phyloP scores from a whole-genome alignment of 768 basidiomycete species.

The Termitomyces sp. region DNA sequence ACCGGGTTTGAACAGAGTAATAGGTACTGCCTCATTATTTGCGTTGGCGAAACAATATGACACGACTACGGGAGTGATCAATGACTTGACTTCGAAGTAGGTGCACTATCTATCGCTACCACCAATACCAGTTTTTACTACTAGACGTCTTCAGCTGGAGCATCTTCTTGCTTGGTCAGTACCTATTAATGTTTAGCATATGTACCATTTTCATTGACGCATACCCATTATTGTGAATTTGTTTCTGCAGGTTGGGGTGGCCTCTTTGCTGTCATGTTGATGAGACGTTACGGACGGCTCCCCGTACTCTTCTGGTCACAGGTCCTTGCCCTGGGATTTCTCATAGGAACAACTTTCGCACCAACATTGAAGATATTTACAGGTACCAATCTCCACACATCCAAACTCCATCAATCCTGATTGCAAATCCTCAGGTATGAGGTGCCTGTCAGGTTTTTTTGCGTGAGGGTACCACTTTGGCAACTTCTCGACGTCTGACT shows the following conservation, averaged over 20 bases:
- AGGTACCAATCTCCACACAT: conserved; percentile 22
- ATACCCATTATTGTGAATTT: neutral
- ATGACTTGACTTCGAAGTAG: conserved; percentile 57
- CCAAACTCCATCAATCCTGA: neutral
- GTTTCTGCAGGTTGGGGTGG: conserved; percentile 59
- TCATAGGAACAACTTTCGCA: conserved; percentile 52
- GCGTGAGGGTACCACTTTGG: conserved; percentile 27
- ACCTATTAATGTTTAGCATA: neutral
- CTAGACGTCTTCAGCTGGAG: conserved; percentile 44
- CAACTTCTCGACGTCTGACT: neutral
- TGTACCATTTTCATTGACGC: neutral
- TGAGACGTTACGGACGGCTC: conserved; percentile 60
- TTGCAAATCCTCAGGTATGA: conserved; percentile 36
- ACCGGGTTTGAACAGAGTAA: neutral
- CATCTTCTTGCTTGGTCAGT: conserved; percentile 55
- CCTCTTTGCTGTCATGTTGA: conserved; percentile 55
- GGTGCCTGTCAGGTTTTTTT: conserved; percentile 57
- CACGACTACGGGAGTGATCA: conserved; percentile 54
- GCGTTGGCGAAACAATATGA: conserved; percentile 51
- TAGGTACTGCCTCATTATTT: conserved; percentile 62
- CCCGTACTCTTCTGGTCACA: conserved; percentile 74
- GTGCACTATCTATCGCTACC: conserved; percentile 7
- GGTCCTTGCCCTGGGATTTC: conserved; percentile 53
- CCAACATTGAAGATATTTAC: conserved; percentile 49
- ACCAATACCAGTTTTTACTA: neutral